A percentile compares a stretch with the other conserved stretches of the same genome.
These are phyloP conservation scores for Panaeolus cyanescens DNA, from an alignment of 768 basidiomycete species.

Conservation along the genomic window DNA sequence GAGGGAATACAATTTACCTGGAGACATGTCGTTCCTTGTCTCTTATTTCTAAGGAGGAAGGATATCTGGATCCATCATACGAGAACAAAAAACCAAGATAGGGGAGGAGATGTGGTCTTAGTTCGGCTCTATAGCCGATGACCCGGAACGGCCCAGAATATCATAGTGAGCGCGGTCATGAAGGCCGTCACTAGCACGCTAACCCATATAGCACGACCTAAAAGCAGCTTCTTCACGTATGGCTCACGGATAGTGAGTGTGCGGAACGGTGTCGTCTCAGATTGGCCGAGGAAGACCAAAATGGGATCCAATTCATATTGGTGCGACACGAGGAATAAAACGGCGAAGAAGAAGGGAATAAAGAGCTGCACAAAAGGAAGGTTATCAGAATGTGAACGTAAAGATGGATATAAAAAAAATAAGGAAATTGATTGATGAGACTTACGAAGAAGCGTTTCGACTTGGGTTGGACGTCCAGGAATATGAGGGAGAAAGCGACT, in stretches of 20 bases:
- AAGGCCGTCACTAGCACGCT: conserved; percentile 74
- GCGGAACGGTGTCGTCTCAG: conserved; percentile 96
- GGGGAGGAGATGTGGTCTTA: not conserved
- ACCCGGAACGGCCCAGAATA: conserved; percentile 97
- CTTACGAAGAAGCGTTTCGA: conserved; percentile 93
- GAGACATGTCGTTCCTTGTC: conserved; percentile 1
- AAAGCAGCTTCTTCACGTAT: conserved; percentile 88
- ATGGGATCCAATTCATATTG: conserved; percentile 98
- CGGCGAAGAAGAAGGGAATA: conserved; percentile 87
- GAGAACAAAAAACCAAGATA: not conserved
- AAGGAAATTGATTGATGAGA: conserved; percentile 27
- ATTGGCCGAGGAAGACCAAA: conserved; percentile 90
- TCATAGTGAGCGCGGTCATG: conserved; percentile 78
- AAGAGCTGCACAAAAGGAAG: conserved; percentile 65
- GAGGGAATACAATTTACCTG: not conserved
- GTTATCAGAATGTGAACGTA: conserved; percentile 5
- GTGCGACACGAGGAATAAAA: conserved; percentile 91
- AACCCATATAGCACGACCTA: conserved; percentile 93
- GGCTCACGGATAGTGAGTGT: conserved; percentile 90
- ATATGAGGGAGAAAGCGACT: conserved; percentile 87
- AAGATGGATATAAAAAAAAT: conserved; percentile 6
- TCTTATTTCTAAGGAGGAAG: conserved; percentile 1
- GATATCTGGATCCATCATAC: not conserved
- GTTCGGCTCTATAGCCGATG: conserved; percentile 64
- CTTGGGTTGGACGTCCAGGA: conserved; percentile 92